A percentile compares a stretch with the other conserved stretches of the same genome.
Conservation (phyloP, 495 filamentous ascomycete species). For the Amniculicola lignicola region DNA sequence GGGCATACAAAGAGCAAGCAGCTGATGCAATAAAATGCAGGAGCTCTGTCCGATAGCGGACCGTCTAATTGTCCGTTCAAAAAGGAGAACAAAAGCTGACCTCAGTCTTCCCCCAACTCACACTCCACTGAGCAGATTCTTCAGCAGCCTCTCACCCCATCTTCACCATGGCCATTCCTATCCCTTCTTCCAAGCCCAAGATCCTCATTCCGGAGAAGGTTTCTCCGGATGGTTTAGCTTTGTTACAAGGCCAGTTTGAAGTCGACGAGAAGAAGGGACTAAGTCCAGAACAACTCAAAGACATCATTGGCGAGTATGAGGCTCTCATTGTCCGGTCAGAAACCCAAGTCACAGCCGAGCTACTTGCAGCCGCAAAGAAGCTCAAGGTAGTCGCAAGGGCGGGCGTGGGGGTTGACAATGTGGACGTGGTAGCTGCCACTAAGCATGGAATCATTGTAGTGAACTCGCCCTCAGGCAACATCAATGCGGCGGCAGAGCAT, state of each 20-base stretch:
- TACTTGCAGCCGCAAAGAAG: constrained; percentile 57
- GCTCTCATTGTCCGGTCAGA: constrained; percentile 70
- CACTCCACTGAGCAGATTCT: neutral
- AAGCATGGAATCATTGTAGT: constrained; percentile 66
- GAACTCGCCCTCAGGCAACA: constrained; percentile 67
- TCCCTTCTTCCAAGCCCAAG: constrained; percentile 46
- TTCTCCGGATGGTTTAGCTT: constrained; percentile 65
- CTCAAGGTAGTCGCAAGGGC: constrained; percentile 71
- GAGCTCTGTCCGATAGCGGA: constrained; percentile 17
- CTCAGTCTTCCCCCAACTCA: neutral
- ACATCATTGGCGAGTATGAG: constrained; percentile 60
- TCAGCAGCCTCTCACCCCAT: neutral
- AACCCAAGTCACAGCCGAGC: constrained; percentile 61
- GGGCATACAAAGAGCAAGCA: constrained; percentile 8
- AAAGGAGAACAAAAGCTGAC: neutral
- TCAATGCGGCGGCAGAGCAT: constrained; percentile 67
- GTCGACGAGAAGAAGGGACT: constrained; percentile 59
- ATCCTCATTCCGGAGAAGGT: constrained; percentile 71
- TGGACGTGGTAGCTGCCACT: constrained; percentile 65
- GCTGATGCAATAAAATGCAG: constrained; percentile 18
- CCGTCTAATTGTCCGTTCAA: constrained; percentile 6
- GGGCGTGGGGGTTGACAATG: constrained; percentile 74
- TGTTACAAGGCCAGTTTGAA: constrained; percentile 55
- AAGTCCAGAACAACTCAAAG: constrained; percentile 53
- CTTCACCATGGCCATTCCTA: constrained; percentile 21